Base-by-base conservation (phyloP, 192 early-diverging fungal species). In the Podila clonocystis region DNA sequence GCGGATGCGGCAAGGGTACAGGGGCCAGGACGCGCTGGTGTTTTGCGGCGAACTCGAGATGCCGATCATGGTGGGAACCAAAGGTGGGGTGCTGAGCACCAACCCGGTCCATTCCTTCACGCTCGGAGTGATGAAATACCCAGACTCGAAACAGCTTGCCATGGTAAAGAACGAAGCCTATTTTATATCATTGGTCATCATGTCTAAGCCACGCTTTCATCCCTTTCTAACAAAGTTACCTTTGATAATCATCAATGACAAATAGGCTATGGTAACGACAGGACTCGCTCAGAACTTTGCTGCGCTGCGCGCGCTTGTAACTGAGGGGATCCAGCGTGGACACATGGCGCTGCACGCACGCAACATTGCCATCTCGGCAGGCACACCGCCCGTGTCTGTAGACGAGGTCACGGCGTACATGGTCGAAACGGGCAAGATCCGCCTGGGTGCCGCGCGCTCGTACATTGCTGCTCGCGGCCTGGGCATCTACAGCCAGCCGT, bases 261-360 rank as follows among this genome's bases (percentile, higher is more conserved):
- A 22, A 55, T 62, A 91, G 86, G 79, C 87, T 11, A 87, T 93
- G 86, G 89, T 85, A 19, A 87, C 87, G 17, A 86, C 93, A 28
- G 93, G 93, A 5, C 82, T 94, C 31, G 92, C 93, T 2, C 93
- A 94, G 76, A 94, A 94, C 82, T 94, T 94, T 90, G 93, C 93
- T 13, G 93, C 93, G 7, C 75, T 94, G 19, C 66, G 93, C 34
- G 93, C 93, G 9, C 72, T 94, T 20, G 82, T 85, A 9, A 91
- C 93, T 15, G 93, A 94, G 68, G 93, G 93, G 5, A 94, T 94
- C 73, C 93, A 94, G 70, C 83, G 86, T 28, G 91, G 93, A 17
- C 91, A 93, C 63, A 93, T 94, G 91, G 76, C 85, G 9, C 61
- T 89, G 50, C 88, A 89, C 41, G 89, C 89, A 4, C 73, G 84